Evolutionary conservation across 106 monocot genomes (phyloP), one percentile per base, ranked within the genome.

Genomic region (Allium cepa): DNA sequence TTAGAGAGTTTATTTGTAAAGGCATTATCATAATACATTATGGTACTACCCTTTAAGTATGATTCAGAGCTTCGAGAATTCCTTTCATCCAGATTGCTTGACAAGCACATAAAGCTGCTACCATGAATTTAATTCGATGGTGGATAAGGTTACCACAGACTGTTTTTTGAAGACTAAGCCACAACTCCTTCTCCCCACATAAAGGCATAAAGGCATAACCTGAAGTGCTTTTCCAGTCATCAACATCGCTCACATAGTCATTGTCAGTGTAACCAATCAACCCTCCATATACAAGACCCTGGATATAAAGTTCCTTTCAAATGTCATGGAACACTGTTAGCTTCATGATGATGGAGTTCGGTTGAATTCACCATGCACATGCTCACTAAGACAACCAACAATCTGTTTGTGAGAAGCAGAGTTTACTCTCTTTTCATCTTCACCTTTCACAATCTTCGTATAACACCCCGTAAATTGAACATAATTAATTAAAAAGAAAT

Each of bases 151-250:
- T 7, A 57, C 56, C 12, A 70, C 56, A 0, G 2, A 8, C 52
- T 76, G 60, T 13, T 76, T 69, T 48, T 69, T 70, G 46, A 69
- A 45, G 10, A n/a, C 55, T 27, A 70, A 22, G 62, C 69, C 8
- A 76, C 50, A 28, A 15, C 51, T 8, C 62, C 27, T 46, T 2
- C 8, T 8, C 58, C 22, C 1, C 8, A 8, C 16, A 59, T 8
- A n/a, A 59, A 59, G 13, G 22, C 16, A 59, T 8, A n/a, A 59
- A 59, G 13, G 22, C 58, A 22, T 59, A 59, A 2, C 58, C 58
- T 59, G 58, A 16, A 13, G 58, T 59, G 6, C 58, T 59, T 27
- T 14, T 60, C 18, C 60, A 3, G 12, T 26, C 22, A 5, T 60
- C 60, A 9, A 27, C 12, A 27, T 60, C 60, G 4, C 60, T 28